Evolutionary conservation across 805 yeast genomes (phyloP).

Genomic region (Starmerella vitae): DNA sequence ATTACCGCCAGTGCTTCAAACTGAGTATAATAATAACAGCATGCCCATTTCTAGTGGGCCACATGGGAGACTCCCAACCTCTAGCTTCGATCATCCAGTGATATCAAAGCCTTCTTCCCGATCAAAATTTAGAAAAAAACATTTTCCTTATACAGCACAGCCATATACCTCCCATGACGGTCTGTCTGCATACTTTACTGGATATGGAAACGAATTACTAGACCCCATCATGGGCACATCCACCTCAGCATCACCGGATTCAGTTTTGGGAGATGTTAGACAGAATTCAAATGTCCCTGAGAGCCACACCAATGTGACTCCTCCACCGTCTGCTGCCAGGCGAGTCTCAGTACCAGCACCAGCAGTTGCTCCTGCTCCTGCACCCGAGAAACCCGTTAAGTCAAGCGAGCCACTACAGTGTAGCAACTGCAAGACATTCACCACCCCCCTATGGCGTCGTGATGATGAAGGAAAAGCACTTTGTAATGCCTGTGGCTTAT

Average conservation of each 20-base stretch:
- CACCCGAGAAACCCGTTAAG: neutral
- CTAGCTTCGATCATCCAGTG: neutral
- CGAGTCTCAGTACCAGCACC: too few species aligned
- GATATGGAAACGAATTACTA: too few species aligned
- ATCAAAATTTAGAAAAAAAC: neutral
- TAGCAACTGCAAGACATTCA: constrained; percentile 78
- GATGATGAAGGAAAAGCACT: constrained; percentile 84
- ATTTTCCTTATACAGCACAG: neutral
- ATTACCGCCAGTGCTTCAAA: too few species aligned
- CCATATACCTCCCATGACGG: too few species aligned
- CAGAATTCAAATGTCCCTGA: too few species aligned
- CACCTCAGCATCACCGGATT: too few species aligned
- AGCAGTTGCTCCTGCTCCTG: neutral
- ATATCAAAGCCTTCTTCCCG: neutral
- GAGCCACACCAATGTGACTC: too few species aligned
- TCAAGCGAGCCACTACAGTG: constrained; percentile 31
- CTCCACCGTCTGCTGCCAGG: too few species aligned
- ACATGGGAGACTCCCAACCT: neutral
- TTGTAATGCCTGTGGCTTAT: constrained; percentile 93
- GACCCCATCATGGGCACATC: too few species aligned
- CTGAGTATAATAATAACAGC: neutral
- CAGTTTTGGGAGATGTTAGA: too few species aligned
- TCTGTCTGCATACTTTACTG: too few species aligned
- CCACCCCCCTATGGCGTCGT: constrained; percentile 92
- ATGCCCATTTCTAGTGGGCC: neutral